Evolutionary conservation across 208 protist genomes (phyloP), one percentile per base, ranked within the genome.

Genomic region (Crithidia fasciculata): DNA sequence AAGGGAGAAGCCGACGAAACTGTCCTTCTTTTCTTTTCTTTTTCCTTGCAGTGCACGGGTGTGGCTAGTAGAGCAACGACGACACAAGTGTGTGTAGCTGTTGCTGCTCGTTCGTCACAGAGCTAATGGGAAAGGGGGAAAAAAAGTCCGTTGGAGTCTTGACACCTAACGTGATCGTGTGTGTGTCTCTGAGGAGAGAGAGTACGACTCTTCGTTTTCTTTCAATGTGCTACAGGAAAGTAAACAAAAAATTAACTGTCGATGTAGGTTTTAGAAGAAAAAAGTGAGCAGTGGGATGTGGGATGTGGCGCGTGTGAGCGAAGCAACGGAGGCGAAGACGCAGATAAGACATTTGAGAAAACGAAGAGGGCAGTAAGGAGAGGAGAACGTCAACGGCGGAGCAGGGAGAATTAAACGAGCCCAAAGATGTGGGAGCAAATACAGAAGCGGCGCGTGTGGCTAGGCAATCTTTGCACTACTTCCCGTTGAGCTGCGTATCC

Each of bases 1-100:
- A 36, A 52, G 28, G 47, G 36, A 28, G 36, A 53, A 37, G 50
- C 2, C 16, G 50, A 58, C 4, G 44, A 44, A 16, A 58, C n/a
- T 61, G 3, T 56, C 4, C 55, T 18, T 63, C 5, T 15, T 9
- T 73, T n/a, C n/a, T n/a, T 58, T 63, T 19, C 8, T 40, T 63
- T 12, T 53, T 18, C 2, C 2, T 73, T 49, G 64, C 13, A 60
- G 36, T 55, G 45, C 45, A 8, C 12, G 45, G 45, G 12, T 8
- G 45, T 49, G 45, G 45, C 45, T 68, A 68, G 39, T 68, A 58
- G 59, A 69, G 64, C 49, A 47, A 50, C 64, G 53, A 52, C n/a
- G 49, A 59, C 59, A 59, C 64, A 43, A 74, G 69, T 64, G 57
- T 74, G 54, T 74, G 50, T 52, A 52, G 12, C 28, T 56, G 8